phyloP scores from a whole-genome alignment of 2,329 filamentous ascomycete genomes.

The Claviceps arundinis region DNA sequence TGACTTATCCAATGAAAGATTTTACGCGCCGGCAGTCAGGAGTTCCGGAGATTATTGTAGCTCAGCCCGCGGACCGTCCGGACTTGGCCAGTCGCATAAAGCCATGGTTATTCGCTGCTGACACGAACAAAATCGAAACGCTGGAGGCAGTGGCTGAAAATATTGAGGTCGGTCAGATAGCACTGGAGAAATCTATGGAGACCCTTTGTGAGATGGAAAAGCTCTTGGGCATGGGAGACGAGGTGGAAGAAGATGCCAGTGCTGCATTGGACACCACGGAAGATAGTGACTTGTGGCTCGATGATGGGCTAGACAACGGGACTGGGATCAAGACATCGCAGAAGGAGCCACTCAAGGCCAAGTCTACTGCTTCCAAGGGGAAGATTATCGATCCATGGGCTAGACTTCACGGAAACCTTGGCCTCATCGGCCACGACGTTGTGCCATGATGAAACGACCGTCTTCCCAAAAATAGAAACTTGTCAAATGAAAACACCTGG shows the following conservation, averaged over 20 bases:
- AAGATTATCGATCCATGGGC: conserved; percentile 32
- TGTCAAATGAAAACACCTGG: background rate
- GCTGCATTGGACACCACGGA: conserved; percentile 12
- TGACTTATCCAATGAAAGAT: conserved; percentile 32
- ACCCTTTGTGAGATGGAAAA: conserved; percentile 35
- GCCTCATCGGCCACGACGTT: conserved; percentile 31
- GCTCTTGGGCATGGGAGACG: conserved; percentile 27
- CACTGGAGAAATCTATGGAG: conserved; percentile 38
- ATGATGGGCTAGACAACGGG: conserved; percentile 13
- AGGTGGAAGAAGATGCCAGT: conserved; percentile 11
- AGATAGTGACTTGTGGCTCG: conserved; percentile 22
- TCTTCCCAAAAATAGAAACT: background rate
- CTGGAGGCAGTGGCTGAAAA: conserved; percentile 46
- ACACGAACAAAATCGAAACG: conserved; percentile 45
- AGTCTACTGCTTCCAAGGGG: conserved; percentile 7
- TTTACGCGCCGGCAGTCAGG: conserved; percentile 22
- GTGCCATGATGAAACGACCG: conserved; percentile 1
- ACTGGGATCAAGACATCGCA: background rate
- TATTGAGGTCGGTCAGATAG: conserved; percentile 43
- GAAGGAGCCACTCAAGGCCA: conserved; percentile 8
- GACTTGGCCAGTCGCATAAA: conserved; percentile 31
- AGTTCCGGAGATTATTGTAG: conserved; percentile 30
- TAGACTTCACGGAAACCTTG: conserved; percentile 38
- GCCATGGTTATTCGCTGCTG: conserved; percentile 47
- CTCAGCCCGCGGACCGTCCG: conserved; percentile 21